These are phyloP conservation scores for Boletus putidus DNA, from an alignment of 1,284 basidiomycete genomes.

Conservation along the genomic window DNA sequence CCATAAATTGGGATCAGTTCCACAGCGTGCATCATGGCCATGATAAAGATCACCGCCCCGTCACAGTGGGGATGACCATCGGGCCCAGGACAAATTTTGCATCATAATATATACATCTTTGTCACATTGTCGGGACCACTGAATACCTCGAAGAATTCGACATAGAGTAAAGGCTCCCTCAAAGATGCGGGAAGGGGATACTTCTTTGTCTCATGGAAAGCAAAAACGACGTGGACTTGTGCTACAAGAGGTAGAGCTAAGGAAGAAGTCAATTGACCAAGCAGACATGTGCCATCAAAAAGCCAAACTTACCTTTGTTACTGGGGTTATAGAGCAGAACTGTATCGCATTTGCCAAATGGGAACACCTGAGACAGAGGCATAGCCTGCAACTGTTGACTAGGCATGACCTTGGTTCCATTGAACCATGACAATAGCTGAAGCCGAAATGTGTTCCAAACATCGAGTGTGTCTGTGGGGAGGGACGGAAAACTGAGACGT, in stretches of 20 bases:
- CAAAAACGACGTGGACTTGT: neutral
- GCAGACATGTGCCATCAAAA: no score
- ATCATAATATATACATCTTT: neutral
- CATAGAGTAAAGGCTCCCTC: neutral
- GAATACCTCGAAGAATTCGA: neutral
- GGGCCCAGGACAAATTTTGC: no score
- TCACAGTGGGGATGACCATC: neutral
- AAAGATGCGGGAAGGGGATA: neutral
- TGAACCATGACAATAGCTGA: neutral
- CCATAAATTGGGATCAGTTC: conserved; percentile 10
- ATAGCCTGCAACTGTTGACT: conserved; percentile 9
- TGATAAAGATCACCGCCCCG: neutral
- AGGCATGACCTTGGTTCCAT: conserved; percentile 6
- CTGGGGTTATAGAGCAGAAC: neutral
- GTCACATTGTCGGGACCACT: neutral
- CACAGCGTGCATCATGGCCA: neutral
- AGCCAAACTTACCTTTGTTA: neutral
- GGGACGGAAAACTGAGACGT: neutral
- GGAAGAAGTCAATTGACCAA: neutral
- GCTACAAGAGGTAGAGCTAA: neutral
- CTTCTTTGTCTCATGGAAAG: neutral
- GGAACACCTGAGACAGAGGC: neutral
- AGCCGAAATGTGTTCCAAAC: conserved; percentile 13
- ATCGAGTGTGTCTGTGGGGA: neutral
- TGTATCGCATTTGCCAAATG: conserved; percentile 2